Conservation (phyloP, 2,329 filamentous ascomycete genomes). For the Colletotrichum chrysophilum region DNA sequence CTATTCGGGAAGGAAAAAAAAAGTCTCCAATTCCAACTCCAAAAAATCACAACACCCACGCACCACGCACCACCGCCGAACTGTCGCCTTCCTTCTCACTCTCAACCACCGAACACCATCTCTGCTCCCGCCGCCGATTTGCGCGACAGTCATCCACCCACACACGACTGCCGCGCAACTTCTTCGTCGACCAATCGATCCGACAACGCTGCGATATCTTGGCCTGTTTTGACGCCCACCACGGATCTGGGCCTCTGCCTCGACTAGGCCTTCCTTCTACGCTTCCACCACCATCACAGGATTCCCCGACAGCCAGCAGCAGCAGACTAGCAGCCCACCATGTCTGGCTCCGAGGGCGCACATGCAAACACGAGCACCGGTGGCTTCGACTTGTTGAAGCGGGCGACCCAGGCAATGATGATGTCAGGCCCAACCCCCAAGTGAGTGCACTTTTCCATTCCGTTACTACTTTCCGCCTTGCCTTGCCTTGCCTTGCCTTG, state of each 20-base stretch:
- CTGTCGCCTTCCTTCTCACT: conserved; percentile 2
- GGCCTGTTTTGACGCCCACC: conserved; percentile 18
- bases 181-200: not conserved
- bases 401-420: conserved; percentile 69
- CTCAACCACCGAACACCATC: not conserved
- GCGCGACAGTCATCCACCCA: not conserved
- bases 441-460: conserved; percentile 23
- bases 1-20: not conserved
- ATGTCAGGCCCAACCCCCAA: conserved; percentile 50
- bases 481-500: conserved; percentile 27
- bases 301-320: not conserved
- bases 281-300: not conserved
- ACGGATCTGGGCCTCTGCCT: conserved; percentile 18
- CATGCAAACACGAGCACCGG: conserved; percentile 44
- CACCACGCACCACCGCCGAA: not conserved
- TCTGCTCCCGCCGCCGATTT: not conserved
- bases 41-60: conserved; percentile 17
- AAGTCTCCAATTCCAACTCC: conserved; percentile 22
- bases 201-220: conserved; percentile 10
- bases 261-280: conserved; percentile 14
- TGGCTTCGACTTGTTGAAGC: conserved; percentile 61
- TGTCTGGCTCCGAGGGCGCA: conserved; percentile 55
- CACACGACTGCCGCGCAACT: not conserved
- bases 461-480: conserved; percentile 15
- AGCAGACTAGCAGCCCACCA: conserved; percentile 37